These are phyloP conservation scores for Plenodomus tracheiphilus DNA, from an alignment of 2,329 filamentous ascomycete species.

Conservation along the genomic window DNA sequence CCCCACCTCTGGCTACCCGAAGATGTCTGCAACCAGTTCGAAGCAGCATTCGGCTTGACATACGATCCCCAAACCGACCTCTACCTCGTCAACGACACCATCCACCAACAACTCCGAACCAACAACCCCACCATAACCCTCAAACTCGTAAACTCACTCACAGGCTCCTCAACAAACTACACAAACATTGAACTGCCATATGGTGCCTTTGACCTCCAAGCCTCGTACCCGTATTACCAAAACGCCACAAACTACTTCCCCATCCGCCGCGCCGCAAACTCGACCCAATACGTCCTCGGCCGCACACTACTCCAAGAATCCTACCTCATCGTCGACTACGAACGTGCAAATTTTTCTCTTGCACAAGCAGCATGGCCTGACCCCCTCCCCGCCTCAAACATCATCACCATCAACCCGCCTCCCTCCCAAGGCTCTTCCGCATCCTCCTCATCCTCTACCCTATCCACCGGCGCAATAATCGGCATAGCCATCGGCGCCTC, in stretches of 20 bases:
- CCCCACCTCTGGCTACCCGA: constrained; percentile 47
- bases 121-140: constrained; percentile 45
- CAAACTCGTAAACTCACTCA: constrained; percentile 37
- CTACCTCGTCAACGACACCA: constrained; percentile 46
- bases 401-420: constrained; percentile 31
- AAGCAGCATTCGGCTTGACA: constrained; percentile 44
- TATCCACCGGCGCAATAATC: constrained; percentile 35
- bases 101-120: constrained; percentile 35
- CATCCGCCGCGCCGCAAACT: constrained; percentile 60
- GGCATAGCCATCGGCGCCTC: constrained; percentile 36
- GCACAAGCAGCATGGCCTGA: constrained; percentile 43
- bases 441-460: constrained; percentile 7
- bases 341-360: constrained; percentile 51
- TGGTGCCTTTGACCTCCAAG: constrained; percentile 52
- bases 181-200: constrained; percentile 53
- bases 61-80: constrained; percentile 43
- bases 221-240: constrained; percentile 58
- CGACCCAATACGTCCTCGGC: constrained; percentile 63
- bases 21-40: constrained; percentile 46
- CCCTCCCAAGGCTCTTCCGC: neutral
- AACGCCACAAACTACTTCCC: constrained; percentile 71
- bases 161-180: constrained; percentile 38
- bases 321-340: constrained; percentile 54
- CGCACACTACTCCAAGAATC: constrained; percentile 71
- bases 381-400: constrained; percentile 31